Evolutionary conservation across 176 grass and related monocot genomes (phyloP).

Genomic region (Carex scoparia): DNA sequence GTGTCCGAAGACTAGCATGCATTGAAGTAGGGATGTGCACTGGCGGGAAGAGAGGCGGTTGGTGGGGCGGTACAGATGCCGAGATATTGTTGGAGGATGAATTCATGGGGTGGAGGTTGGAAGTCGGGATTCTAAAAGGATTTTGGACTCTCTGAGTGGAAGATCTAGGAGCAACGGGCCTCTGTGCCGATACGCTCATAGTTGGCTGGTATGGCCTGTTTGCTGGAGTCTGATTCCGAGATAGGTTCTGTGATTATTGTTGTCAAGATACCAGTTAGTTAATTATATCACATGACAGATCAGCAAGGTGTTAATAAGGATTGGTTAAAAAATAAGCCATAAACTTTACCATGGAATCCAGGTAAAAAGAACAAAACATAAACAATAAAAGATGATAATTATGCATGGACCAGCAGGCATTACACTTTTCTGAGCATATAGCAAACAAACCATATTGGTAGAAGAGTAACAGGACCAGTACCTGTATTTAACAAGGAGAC

Average conservation of each 20-base stretch:
- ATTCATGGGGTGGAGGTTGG: neutral
- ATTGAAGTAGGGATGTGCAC: neutral
- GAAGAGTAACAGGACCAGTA: neutral
- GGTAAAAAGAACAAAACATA: neutral
- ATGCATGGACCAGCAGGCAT: neutral
- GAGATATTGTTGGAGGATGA: neutral
- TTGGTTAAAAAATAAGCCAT: neutral
- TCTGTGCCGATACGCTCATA: neutral
- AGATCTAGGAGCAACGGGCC: neutral
- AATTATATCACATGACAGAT: neutral
- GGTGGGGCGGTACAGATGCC: neutral
- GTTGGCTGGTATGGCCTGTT: slow-evolving; percentile 17
- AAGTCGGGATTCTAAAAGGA: slow-evolving; percentile 1
- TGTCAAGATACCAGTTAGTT: neutral
- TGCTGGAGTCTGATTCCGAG: slow-evolving; percentile 4
- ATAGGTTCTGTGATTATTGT: neutral
- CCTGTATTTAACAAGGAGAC: neutral
- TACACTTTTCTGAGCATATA: neutral
- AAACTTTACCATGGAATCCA: neutral
- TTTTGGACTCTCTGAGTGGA: neutral
- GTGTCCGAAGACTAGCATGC: neutral
- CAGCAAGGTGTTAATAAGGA: neutral
- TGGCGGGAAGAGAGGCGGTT: neutral
- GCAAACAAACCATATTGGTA: neutral
- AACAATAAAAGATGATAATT: neutral